Conservation (phyloP, 108 stramenopile species). For the Skeletonema costatum region DNA sequence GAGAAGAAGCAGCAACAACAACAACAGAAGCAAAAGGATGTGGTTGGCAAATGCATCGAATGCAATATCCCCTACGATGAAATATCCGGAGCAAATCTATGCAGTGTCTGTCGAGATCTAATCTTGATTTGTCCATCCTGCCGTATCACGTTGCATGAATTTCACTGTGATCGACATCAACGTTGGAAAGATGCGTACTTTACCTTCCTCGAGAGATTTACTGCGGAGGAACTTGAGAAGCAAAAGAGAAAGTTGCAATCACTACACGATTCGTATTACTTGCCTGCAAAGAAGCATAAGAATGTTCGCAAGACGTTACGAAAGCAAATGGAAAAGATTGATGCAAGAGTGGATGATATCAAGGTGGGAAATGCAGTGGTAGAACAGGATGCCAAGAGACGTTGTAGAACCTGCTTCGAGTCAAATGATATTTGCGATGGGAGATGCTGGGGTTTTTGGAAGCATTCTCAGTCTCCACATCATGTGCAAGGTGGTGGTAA, state of each 20-base stretch:
- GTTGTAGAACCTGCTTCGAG: slow-evolving; percentile 75
- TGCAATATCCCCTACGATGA: slow-evolving; percentile 62
- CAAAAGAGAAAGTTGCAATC: slow-evolving; percentile 42
- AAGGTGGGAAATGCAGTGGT: slow-evolving; percentile 22
- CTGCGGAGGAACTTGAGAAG: slow-evolving; percentile 43
- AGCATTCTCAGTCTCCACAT: slow-evolving; percentile 13
- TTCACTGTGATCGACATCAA: slow-evolving; percentile 72
- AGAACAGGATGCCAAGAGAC: slow-evolving; percentile 51
- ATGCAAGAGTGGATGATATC: slow-evolving; percentile 38
- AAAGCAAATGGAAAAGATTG: slow-evolving; percentile 71
- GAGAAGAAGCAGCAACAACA: not conserved
- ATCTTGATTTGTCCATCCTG: slow-evolving; percentile 68
- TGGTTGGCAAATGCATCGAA: slow-evolving; percentile 71
- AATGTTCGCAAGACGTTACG: slow-evolving; percentile 65
- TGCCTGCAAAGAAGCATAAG: slow-evolving; percentile 47
- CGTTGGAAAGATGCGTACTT: slow-evolving; percentile 73
- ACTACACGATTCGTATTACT: slow-evolving; percentile 38
- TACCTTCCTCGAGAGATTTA: slow-evolving; percentile 71
- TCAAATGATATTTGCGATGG: slow-evolving; percentile 66
- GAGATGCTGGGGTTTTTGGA: slow-evolving; percentile 86
- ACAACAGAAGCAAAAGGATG: slow-evolving; percentile 9
- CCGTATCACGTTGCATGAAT: slow-evolving; percentile 55
- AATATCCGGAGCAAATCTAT: slow-evolving; percentile 66
- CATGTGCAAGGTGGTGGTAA: not conserved
- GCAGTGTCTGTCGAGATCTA: slow-evolving; percentile 79